A percentile compares a stretch with the other conserved stretches of the same genome.
Conservation (phyloP, 208 protist genomes). For the Trypanosoma conorhini region DNA sequence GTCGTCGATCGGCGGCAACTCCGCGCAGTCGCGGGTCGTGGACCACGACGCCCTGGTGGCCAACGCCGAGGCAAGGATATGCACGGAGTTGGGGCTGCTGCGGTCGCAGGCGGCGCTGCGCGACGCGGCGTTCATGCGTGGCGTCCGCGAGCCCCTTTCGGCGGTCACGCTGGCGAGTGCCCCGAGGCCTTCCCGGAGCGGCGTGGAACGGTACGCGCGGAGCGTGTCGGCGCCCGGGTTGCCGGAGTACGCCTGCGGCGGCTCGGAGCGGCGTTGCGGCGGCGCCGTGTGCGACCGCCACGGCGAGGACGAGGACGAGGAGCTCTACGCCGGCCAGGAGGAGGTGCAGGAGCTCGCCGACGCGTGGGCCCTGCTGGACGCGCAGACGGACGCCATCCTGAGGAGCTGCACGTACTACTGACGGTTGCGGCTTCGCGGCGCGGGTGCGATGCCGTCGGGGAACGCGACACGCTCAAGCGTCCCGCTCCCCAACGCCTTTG, state of each 20-base stretch:
- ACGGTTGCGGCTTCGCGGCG: background rate
- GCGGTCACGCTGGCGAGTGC: conserved; percentile 27
- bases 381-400: conserved; percentile 59
- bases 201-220: conserved; percentile 11
- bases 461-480: background rate
- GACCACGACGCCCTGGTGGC: conserved; percentile 40
- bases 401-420: conserved; percentile 27
- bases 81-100: conserved; percentile 73
- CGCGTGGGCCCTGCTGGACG: conserved; percentile 63
- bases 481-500: background rate
- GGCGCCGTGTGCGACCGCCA: background rate
- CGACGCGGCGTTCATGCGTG: conserved; percentile 40
- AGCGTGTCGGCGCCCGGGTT: background rate
- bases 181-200: conserved; percentile 25
- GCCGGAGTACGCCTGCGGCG: background rate
- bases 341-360: conserved; percentile 30
- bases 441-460: conserved; percentile 7
- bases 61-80: conserved; percentile 56
- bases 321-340: background rate
- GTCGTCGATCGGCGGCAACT: conserved; percentile 11
- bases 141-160: conserved; percentile 10
- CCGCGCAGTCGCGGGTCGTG: background rate
- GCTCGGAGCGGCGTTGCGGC: background rate
- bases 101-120: conserved; percentile 32
- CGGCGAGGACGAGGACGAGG: conserved; percentile 13